phyloP scores from a whole-genome alignment of 805 yeast genomes.

The Jamesozyma jinghongensis region DNA sequence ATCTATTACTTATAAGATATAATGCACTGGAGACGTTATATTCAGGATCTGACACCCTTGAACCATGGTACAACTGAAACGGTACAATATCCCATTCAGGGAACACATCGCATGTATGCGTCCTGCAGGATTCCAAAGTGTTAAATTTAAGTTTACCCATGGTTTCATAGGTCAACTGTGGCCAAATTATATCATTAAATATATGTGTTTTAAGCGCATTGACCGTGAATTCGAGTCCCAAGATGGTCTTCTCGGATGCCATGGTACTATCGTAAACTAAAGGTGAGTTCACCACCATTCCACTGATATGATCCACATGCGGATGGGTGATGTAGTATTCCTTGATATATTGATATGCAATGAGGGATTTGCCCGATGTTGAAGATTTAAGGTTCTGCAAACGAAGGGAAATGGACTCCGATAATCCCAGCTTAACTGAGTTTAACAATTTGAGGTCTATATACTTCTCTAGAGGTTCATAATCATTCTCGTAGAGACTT shows the following conservation, averaged over 20 bases:
- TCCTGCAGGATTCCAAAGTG: constrained; percentile 5
- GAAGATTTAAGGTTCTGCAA: neutral
- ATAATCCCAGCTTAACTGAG: constrained; percentile 9
- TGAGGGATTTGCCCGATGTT: constrained; percentile 19
- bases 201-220: constrained; percentile 43
- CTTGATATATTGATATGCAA: constrained; percentile 32
- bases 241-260: constrained; percentile 39
- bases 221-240: constrained; percentile 47
- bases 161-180: constrained; percentile 38
- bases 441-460: constrained; percentile 5
- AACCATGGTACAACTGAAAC: constrained; percentile 36
- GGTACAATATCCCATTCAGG: constrained; percentile 28
- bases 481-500: constrained; percentile 17
- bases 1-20: constrained; percentile 40
- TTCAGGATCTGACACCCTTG: constrained; percentile 23
- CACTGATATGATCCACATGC: constrained; percentile 73
- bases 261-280: constrained; percentile 14
- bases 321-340: constrained; percentile 64
- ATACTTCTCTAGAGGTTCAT: constrained; percentile 16
- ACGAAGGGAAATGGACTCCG: neutral
- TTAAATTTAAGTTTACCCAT: constrained; percentile 11
- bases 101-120: constrained; percentile 11
- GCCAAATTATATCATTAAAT: constrained; percentile 79
- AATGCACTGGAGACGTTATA: constrained; percentile 40
- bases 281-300: constrained; percentile 65